Base-by-base conservation (phyloP, 768 basidiomycete species). In the Pleurotus citrinopileatus region DNA sequence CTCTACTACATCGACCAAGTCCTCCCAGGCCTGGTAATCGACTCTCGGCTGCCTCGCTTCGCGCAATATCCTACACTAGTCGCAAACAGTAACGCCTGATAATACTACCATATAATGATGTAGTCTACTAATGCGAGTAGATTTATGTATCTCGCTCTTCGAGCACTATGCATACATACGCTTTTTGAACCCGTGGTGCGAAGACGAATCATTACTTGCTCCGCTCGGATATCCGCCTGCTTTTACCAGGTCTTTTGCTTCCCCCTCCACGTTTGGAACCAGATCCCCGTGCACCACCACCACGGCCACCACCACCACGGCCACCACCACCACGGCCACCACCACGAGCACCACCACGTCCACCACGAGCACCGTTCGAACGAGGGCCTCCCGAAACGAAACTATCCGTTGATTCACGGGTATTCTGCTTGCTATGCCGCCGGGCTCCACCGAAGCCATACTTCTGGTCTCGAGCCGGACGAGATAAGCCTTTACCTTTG, bases 371-470 rank as follows among this genome's bases (percentile, higher is more conserved):
- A 6, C 28, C 13, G 37, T 43, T 61, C 19, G 71, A 69, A 23
- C 75, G 70, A 13, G 74, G 64, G 9, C n/a, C n/a, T 4, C 73
- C 64, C 22, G 69, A 66, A 7, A 74, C 80, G 60, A 93, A 91
- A 61, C 83, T 77, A 62, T 93, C 91, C 8, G 91, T 93, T 1
- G 89, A 91, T 48, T 86, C 82, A 52, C 75, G 76, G 8, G 88
- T 93, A 62, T 95, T 96, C 65, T 88, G 83, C 70, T 95, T 95
- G 28, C 84, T 80, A 51, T 84, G 75, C 61, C 80, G 73, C 3
- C 82, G 84, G 2, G 77, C 77, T 20, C 90, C 84, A 19, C 89
- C 88, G 60, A 89, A 89, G 12, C 92, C 91, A 64, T 80, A 95
- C 67, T 95, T 95, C 63, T 81, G 67, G 66, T 96, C 86, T 37